Evolutionary conservation across 306 rosid species (phyloP).

Genomic region (Corylus americana): DNA sequence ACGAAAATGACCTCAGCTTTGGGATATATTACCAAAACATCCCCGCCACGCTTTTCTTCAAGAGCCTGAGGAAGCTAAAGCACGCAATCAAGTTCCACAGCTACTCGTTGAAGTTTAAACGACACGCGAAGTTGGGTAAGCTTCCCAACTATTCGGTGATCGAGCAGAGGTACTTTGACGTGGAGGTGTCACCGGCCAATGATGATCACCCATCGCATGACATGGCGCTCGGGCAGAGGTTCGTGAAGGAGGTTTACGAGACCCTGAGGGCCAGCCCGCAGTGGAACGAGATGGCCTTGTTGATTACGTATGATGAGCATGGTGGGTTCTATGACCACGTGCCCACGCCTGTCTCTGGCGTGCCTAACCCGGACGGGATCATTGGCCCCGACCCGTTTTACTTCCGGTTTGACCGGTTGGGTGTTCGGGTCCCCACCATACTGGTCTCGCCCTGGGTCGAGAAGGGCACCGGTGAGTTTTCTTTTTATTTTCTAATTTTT

Average conservation of each 20-base stretch:
- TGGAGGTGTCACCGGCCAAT: conserved; percentile 66
- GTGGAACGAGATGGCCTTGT: conserved; percentile 85
- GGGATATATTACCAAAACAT: conserved; percentile 89
- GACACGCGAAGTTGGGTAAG: conserved; percentile 65
- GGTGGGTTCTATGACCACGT: conserved; percentile 97
- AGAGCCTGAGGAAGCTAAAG: conserved; percentile 60
- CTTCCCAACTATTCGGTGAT: conserved; percentile 88
- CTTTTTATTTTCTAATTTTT: background rate
- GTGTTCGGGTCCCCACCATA: conserved; percentile 84
- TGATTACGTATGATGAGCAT: conserved; percentile 91
- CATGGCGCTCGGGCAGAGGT: conserved; percentile 79
- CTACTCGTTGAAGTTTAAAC: conserved; percentile 59
- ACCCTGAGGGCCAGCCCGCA: conserved; percentile 80
- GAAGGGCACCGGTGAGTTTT: conserved; percentile 70
- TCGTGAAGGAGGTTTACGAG: conserved; percentile 92
- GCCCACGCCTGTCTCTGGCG: conserved; percentile 73
- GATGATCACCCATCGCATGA: conserved; percentile 98
- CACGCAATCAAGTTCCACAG: conserved; percentile 54
- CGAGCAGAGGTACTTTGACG: conserved; percentile 85
- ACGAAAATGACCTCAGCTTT: conserved; percentile 60
- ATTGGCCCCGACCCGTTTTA: conserved; percentile 74
- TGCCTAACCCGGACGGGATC: conserved; percentile 91
- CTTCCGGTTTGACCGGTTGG: conserved; percentile 80
- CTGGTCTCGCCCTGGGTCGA: conserved; percentile 90
- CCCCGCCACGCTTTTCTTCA: conserved; percentile 82